Conservation (phyloP, 352 stramenopile genomes). For the Elongisporangium anandrum region DNA sequence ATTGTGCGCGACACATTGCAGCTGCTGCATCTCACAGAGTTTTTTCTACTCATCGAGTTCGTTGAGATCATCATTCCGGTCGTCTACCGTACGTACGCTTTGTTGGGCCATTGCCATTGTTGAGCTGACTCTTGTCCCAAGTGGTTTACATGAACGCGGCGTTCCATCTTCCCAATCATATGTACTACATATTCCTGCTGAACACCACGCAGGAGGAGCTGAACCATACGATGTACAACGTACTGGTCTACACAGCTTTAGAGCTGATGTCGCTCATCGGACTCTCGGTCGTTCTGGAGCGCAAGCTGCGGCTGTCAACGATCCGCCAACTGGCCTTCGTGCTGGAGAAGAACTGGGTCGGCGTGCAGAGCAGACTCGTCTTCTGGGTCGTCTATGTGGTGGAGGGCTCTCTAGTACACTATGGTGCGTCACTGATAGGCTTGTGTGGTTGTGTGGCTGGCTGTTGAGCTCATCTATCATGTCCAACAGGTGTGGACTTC, state of each 20-base stretch:
- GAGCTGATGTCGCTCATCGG: conserved; percentile 13
- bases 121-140: not conserved
- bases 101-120: not conserved
- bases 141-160: not conserved
- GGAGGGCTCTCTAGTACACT: conserved; percentile 1
- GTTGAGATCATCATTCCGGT: conserved; percentile 18
- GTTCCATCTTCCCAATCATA: conserved; percentile 16
- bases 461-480: not conserved
- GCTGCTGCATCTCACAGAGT: conserved; percentile 14
- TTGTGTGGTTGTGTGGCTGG: not conserved
- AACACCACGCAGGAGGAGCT: conserved; percentile 9
- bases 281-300: conserved; percentile 12
- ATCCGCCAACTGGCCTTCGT: conserved; percentile 4
- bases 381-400: conserved; percentile 4
- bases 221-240: conserved; percentile 8
- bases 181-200: conserved; percentile 16
- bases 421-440: not conserved
- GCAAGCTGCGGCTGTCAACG: conserved; percentile 11
- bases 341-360: not conserved
- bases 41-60: conserved; percentile 17
- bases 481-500: conserved; percentile 18
- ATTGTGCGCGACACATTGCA: conserved; percentile 3
- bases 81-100: conserved; percentile 14
- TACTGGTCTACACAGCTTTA: conserved; percentile 14
- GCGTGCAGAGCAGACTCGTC: conserved; percentile 3